Conservation (phyloP, 2,329 filamentous ascomycete species). For the Aspergillus calidoustus region DNA sequence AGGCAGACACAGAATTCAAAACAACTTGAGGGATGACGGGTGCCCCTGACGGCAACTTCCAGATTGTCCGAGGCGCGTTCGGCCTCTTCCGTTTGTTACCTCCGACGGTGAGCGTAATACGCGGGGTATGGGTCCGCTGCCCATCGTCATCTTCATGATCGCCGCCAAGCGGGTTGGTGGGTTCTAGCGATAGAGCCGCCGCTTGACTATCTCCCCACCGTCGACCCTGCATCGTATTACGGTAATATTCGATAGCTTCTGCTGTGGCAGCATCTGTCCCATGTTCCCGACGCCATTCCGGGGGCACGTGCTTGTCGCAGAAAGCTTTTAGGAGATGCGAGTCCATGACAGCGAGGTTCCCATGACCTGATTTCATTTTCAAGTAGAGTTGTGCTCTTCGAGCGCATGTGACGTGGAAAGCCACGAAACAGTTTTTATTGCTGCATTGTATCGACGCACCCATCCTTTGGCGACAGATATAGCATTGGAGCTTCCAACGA, state of each 20-base stretch:
- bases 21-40: constrained; percentile 91
- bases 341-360: constrained; percentile 76
- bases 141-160: constrained; percentile 53
- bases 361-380: constrained; percentile 94
- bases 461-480: constrained; percentile 97
- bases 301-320: constrained; percentile 91
- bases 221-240: constrained; percentile 82
- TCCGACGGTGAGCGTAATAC: constrained; percentile 58
- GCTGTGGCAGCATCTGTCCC: constrained; percentile 78
- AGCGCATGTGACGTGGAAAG: constrained; percentile 96
- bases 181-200: constrained; percentile 79
- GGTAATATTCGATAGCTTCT: constrained; percentile 87
- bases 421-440: constrained; percentile 95
- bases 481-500: constrained; percentile 91
- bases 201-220: constrained; percentile 92
- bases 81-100: constrained; percentile 63
- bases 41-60: constrained; percentile 92
- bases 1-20: constrained; percentile 81
- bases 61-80: constrained; percentile 67
- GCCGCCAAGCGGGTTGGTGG: constrained; percentile 66
- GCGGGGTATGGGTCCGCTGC: constrained; percentile 47
- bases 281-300: constrained; percentile 86
- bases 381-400: constrained; percentile 84
- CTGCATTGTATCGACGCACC: constrained; percentile 97
- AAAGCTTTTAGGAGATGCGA: constrained; percentile 88